Evolutionary conservation across 192 early-diverging fungal genomes (phyloP), one percentile per base, ranked within the genome.

Genomic region (Funneliformis mosseae): DNA sequence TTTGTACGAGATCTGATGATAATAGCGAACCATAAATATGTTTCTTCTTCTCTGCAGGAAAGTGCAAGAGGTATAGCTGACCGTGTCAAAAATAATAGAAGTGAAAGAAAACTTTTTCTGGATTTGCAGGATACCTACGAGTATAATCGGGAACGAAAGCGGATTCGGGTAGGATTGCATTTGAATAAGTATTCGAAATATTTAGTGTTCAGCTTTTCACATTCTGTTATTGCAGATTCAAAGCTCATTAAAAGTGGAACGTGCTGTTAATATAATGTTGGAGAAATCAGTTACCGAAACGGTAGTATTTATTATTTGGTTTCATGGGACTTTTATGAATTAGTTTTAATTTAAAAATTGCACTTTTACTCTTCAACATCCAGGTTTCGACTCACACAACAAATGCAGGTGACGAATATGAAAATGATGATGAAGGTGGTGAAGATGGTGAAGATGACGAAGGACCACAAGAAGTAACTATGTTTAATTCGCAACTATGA

Each of bases 291-390:
- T 46, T 46, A 10, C 45, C 45, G 45, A 46, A 46, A 64, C 62
- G 62, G 62, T 64, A 64, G 62, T 64, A 64, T 10, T 64, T 64
- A 64, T 64, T 46, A 46, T 46, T 64, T 64, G 62, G 62, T 64
- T 64, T n/a, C 62, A 27, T 64, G 62, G 21, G 62, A 64, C 62
- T 7, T n/a, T 64, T n/a, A 64, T 64, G 21, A 64, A 18, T 27
- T 64, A 27, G 21, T 5, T 64, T 64, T 64, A n/a, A 64, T 64
- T 46, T 46, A 28, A 64, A n/a, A 23, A 23, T 64, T 64, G 62
- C 2, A 64, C 62, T 28, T 64, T 64, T 46, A 12, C 27, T 64
- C 27, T 21, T 64, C 62, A 64, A 64, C 14, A 64, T 64, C 21
- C 27, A 64, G 62, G 62, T 64, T 64, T 64, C 27, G 9, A n/a